phyloP scores from a whole-genome alignment of 306 rosid species.

The Pterocarpus santalinus region DNA sequence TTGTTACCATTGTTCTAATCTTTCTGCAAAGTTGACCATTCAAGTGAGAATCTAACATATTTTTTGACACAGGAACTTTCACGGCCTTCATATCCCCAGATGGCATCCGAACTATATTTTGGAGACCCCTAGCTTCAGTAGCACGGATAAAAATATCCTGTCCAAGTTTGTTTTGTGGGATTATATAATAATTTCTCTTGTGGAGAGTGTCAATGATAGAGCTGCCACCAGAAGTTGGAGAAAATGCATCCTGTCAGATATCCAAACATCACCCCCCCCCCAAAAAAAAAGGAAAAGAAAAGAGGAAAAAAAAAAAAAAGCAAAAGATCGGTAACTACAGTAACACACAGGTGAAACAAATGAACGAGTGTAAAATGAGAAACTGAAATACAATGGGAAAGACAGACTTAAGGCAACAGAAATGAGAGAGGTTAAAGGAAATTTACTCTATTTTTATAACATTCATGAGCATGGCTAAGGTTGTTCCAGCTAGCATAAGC shows the following conservation, averaged over 20 bases:
- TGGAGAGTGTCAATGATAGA: slow-evolving; percentile 63
- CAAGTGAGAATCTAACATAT: slow-evolving; percentile 92
- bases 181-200: slow-evolving; percentile 73
- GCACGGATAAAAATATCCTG: slow-evolving; percentile 94
- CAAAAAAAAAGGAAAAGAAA: not conserved
- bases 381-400: slow-evolving; percentile 2
- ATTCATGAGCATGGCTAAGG: slow-evolving; percentile 68
- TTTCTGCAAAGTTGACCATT: slow-evolving; percentile 66
- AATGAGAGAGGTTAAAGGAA: slow-evolving; percentile 39
- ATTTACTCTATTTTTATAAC: slow-evolving; percentile 64
- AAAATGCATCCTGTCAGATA: slow-evolving; percentile 65
- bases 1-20: slow-evolving; percentile 75
- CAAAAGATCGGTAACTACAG: not conserved
- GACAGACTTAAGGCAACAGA: slow-evolving; percentile 30
- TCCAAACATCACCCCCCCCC: slow-evolving; percentile 1
- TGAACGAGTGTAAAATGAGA: slow-evolving; percentile 14
- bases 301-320: not conserved
- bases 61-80: slow-evolving; percentile 91
- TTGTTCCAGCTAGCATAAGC: slow-evolving; percentile 99
- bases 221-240: slow-evolving; percentile 70
- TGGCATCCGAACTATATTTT: slow-evolving; percentile 78
- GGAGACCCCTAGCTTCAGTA: slow-evolving; percentile 82
- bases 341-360: slow-evolving; percentile 28
- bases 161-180: slow-evolving; percentile 96
- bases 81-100: slow-evolving; percentile 92